phyloP scores from a whole-genome alignment of 1,284 basidiomycete genomes.

The Tilletia walkeri region DNA sequence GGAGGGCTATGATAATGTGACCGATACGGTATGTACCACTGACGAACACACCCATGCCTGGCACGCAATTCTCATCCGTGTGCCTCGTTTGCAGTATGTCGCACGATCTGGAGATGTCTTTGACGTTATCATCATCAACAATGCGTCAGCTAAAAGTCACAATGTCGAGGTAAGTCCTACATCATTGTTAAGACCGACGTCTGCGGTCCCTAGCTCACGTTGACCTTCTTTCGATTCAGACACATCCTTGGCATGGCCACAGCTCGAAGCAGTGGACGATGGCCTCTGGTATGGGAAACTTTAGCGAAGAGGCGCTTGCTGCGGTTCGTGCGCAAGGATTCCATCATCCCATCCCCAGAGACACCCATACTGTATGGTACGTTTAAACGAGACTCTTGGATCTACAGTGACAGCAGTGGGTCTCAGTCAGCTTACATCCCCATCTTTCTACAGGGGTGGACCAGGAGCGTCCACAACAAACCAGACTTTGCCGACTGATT shows the following conservation, averaged over 20 bases:
- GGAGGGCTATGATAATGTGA: conserved; percentile 19
- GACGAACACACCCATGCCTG: no score
- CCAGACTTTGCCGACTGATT: conserved; percentile 19
- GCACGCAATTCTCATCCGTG: neutral
- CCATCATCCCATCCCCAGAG: conserved; percentile 29
- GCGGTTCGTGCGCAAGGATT: conserved; percentile 15
- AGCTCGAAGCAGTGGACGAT: conserved; percentile 30
- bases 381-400: neutral
- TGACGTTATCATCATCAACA: conserved; percentile 42
- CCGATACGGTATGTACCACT: conserved; percentile 21
- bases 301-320: conserved; percentile 21
- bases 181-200: no score
- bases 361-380: conserved; percentile 33
- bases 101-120: conserved; percentile 30
- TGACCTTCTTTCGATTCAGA: neutral
- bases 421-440: neutral
- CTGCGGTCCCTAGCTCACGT: no score
- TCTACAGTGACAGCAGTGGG: no score
- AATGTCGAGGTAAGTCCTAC: conserved; percentile 25
- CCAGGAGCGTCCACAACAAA: conserved; percentile 32
- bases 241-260: conserved; percentile 44
- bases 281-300: conserved; percentile 32
- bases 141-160: neutral
- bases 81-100: conserved; percentile 23
- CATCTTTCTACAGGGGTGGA: conserved; percentile 16